These are phyloP conservation scores for Euphorbia peplus DNA, from an alignment of 345 rosid species.

Conservation along the genomic window DNA sequence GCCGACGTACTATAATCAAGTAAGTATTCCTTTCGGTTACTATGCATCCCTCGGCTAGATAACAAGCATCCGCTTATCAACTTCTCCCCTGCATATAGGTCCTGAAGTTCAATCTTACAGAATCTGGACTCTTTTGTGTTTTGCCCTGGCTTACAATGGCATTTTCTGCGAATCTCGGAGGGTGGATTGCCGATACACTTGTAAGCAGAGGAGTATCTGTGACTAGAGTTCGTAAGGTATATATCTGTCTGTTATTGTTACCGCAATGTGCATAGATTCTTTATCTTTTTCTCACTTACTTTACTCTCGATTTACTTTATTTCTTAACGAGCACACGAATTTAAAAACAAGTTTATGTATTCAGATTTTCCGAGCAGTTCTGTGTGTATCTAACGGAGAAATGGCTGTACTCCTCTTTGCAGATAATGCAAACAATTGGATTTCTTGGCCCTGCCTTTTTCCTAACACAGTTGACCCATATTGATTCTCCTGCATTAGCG, in stretches of 20 bases:
- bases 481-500: slow-evolving; percentile 86
- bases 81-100: slow-evolving; percentile 42
- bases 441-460: slow-evolving; percentile 98
- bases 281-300: too few species aligned
- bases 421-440: slow-evolving; percentile 96
- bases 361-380: not conserved
- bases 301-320: too few species aligned
- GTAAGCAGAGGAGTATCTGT: slow-evolving; percentile 79
- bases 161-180: slow-evolving; percentile 84
- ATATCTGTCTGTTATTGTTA: slow-evolving; percentile 6
- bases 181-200: slow-evolving; percentile 94
- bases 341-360: too few species aligned
- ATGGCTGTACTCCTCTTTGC: slow-evolving; percentile 16
- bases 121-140: slow-evolving; percentile 76
- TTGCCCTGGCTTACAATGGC: slow-evolving; percentile 98
- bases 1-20: slow-evolving; percentile 95
- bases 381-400: slow-evolving; percentile 1
- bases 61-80: not conserved
- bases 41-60: not conserved
- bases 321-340: too few species aligned
- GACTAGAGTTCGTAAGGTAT: slow-evolving; percentile 92
- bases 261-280: too few species aligned
- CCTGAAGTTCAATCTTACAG: slow-evolving; percentile 81
- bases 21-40: slow-evolving; percentile 24
- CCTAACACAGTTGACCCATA: slow-evolving; percentile 86